These are phyloP conservation scores for Linnemannia exigua DNA, from an alignment of 192 early-diverging fungal genomes.

Conservation along the genomic window DNA sequence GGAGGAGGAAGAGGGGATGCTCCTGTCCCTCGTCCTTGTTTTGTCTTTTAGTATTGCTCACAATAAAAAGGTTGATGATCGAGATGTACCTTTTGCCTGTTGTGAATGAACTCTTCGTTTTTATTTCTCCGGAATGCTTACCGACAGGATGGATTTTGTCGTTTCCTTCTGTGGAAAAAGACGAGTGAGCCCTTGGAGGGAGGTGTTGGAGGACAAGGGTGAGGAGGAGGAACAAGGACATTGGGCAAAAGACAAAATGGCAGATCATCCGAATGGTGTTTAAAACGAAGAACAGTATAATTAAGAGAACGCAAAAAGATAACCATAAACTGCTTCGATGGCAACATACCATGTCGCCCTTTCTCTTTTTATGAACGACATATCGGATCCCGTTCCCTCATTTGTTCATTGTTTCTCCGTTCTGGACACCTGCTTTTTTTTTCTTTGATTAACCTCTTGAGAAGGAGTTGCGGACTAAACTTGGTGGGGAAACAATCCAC, in stretches of 20 bases:
- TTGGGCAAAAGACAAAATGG: no score
- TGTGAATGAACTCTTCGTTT: no score
- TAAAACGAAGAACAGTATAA: no score
- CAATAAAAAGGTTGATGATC: not conserved
- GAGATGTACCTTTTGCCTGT: not conserved
- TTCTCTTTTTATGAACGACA: no score
- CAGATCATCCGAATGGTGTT: no score
- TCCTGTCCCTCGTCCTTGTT: no score
- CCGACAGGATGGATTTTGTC: not conserved
- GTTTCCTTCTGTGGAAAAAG: no score
- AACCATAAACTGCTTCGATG: constrained; percentile 7
- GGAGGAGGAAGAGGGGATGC: no score
- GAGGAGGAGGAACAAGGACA: not conserved
- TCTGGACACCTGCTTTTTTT: not conserved
- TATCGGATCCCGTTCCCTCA: no score
- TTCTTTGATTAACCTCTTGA: no score
- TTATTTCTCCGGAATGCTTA: constrained; percentile 7
- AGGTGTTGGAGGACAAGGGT: not conserved
- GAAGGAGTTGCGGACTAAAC: not conserved
- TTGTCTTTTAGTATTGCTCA: not conserved
- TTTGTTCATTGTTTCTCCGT: not conserved
- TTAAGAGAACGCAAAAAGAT: not conserved
- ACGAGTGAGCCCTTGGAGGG: no score
- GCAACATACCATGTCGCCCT: not conserved
- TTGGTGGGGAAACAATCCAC: not conserved